Base-by-base conservation (phyloP, 1,139 yeast species). In the Pichiaceae sp. region DNA sequence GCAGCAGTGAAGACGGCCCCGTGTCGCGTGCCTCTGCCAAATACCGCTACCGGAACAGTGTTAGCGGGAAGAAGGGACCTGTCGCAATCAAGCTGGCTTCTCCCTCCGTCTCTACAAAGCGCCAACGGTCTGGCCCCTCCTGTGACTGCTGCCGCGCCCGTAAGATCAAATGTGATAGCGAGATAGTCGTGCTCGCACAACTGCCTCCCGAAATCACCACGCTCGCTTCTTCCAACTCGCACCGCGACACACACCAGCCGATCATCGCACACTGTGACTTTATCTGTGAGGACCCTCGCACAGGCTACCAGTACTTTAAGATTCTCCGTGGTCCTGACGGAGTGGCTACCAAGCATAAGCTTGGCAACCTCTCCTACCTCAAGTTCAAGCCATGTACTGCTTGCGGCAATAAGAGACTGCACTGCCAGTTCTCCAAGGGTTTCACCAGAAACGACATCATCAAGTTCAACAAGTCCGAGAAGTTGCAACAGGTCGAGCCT, bases 151-250 rank as follows among this genome's bases (percentile, higher is more conserved):
- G 91, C 54, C 64, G 87, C 37, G 54, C 71, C n/a, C 68, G 85
- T 42, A 81, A 81, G 56, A 82, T 79, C 42, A 81, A 78, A 56
- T 81, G 91, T 58, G 78, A 80, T 51, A 85, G 89, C 2, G 78
- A 71, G 46, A 75, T 79, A 12, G 47, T 51, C 26, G 48, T 54
- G 9, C 40, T 56, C 14, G 46, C 57, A 1, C 41, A 57, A 46
- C 39, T 58, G 3, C 46, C 46, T 8, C 37, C 38, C 12, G 17
- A 28, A n/a, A 11, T 14, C 7, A 26, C 38, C 4, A 29, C 35
- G 14, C 15, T 26, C 12, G 31, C 31, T 14, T 38, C 7, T 12
- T 6, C 16, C 29, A 12, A 26, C 16, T 11, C 24, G 7, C 7
- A 21, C 11, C 14, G 12, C n/a, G 32, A 19, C 12, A 4, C 28